Evolutionary conservation across 441 rosid species (phyloP), one percentile per base, ranked within the genome.

Genomic region (Aleurites moluccanus): DNA sequence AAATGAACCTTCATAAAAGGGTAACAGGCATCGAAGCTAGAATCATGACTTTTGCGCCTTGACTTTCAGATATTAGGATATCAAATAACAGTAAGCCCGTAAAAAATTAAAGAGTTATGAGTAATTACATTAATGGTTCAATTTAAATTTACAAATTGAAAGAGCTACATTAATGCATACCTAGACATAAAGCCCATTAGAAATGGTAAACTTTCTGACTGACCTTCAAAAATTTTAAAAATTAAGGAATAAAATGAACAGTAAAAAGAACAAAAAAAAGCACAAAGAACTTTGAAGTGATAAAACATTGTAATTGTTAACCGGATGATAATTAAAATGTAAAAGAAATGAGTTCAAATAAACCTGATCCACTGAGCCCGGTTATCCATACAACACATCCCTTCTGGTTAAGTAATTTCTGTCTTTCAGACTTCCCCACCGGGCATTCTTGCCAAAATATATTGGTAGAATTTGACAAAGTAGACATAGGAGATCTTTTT

Each of bases 331-430:
- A 11, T 35, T 53, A 47, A 38, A 42, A 67, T 23, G 21, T 27
- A 65, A 21, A 44, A 30, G 66, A 14, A 49, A 14, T 20, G 52
- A 75, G 47, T 35, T 66, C 52, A 65, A 52, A 70, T 66, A 80
- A 75, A 94, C 96, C 98, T 86, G 97, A 94, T 81, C 97, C 97
- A 70, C 98, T 94, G 28, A 94, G 97, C 35, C 97, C 98, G 1
- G 98, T 94, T 76, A 94, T 90, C 98, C 98, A 94, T 50, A 94
- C 88, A 67, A 91, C 94, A 78, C 97, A 91, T 18, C 97, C 97
- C 82, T 87, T 91, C 77, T 94, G 98, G 74, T 92, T 75, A n/a
- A 94, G 83, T 63, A 91, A 79, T 77, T 81, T 85, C 78, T 92
- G 97, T 82, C 94, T 88, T 69, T 92, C 97, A 75, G 79, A 62